Base-by-base conservation (phyloP, 805 yeast species). In the Wickerhamomyces strasburgensis region DNA sequence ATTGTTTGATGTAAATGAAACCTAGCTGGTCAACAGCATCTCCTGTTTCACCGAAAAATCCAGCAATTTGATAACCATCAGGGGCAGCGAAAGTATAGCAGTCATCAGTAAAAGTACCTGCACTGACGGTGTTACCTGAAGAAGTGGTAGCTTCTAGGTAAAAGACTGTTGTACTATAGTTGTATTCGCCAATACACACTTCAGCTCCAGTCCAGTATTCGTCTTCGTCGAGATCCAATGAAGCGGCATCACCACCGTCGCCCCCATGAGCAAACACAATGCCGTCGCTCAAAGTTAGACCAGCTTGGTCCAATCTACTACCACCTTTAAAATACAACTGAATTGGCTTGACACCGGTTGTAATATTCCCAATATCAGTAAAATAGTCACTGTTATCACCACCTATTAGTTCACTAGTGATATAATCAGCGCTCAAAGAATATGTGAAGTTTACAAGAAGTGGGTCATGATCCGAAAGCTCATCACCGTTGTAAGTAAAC, bases 161-260 rank as follows among this genome's bases (percentile, higher is more conserved):
- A 70, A 72, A 40, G 62, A 51, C 45, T 66, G 71, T 41, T 47
- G 51, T 23, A 67, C 70, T 18, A 67, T 61, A 29, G 69, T 67
- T 27, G 14, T 39, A 17, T 23, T 57, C 64, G 3, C 71, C 73
- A 34, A 65, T 67, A 19, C 73, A 72, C 5, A 67, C 58, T 19
- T 66, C 60, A n/a, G 71, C 72, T n/a, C 69, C 70, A 17, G 72
- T 57, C 39, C 39, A 37, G 29, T 37, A 37, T 31, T 37, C 44
- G 19, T 26, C 36, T 21, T 11, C 15, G 3, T 15, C 34, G 23
- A 38, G 14, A 6, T 19, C 9, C 14, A 34, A 16, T 7, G 27
- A 24, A 14, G n/a, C 19, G 3, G 19, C 35, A 13, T 27, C 17
- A 26, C 40, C 44, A 34, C 44, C 42, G 6, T 27, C 18, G 14